phyloP scores from a whole-genome alignment of 148 eudicot species.

The Spergularia bocconei region DNA sequence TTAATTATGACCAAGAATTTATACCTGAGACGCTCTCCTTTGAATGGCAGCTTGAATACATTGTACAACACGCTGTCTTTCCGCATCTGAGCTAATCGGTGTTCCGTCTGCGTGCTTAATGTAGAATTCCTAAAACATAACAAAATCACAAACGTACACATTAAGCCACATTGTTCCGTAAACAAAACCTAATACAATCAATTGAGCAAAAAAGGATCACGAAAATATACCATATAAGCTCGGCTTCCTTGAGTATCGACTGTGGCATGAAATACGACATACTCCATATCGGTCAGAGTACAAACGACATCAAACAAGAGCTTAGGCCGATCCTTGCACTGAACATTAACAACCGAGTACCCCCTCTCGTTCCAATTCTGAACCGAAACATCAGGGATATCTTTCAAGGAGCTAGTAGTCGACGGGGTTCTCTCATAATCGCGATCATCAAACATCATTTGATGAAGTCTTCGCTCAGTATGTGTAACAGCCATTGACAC shows the following conservation, averaged over 20 bases:
- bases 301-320: constrained; percentile 85
- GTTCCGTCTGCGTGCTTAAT: constrained; percentile 80
- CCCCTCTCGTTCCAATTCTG: constrained; percentile 66
- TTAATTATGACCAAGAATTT: constrained; percentile 5
- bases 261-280: constrained; percentile 88
- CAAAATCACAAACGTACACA: too few relatives aligned
- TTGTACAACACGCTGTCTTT: constrained; percentile 76
- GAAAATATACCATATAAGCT: constrained; percentile 60
- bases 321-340: constrained; percentile 75
- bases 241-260: constrained; percentile 50
- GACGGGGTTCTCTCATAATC: constrained; percentile 64
- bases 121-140: constrained; percentile 71
- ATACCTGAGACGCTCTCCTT: constrained; percentile 85
- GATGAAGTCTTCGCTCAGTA: constrained; percentile 85
- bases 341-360: constrained; percentile 77
- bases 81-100: constrained; percentile 86
- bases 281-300: constrained; percentile 85
- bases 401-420: constrained; percentile 25
- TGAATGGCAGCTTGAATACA: constrained; percentile 74
- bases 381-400: constrained; percentile 59
- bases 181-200: neutral
- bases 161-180: too few relatives aligned
- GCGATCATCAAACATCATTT: constrained; percentile 89
- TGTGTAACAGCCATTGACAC: constrained; percentile 73
- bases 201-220: neutral